These are phyloP conservation scores for Claviceps capensis DNA, from an alignment of 2,329 filamentous ascomycete genomes.

Conservation along the genomic window DNA sequence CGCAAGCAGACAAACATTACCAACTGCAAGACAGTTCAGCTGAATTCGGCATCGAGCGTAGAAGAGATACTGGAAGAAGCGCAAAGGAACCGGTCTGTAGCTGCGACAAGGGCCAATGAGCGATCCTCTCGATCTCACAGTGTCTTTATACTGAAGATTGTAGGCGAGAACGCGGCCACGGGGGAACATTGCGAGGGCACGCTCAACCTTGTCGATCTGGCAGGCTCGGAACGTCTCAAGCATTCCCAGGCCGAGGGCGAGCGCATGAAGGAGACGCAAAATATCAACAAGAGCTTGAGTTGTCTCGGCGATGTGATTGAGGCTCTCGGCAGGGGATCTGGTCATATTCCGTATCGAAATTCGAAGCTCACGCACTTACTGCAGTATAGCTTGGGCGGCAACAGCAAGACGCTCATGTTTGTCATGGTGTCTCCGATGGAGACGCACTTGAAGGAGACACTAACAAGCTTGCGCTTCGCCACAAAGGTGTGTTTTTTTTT, in stretches of 20 bases:
- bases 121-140: slow-evolving; percentile 89
- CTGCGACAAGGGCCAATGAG: slow-evolving; percentile 95
- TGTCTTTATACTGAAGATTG: slow-evolving; percentile 80
- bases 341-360: slow-evolving; percentile 87
- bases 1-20: slow-evolving; percentile 72
- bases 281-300: slow-evolving; percentile 89
- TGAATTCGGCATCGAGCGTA: slow-evolving; percentile 70
- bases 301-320: slow-evolving; percentile 91
- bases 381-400: slow-evolving; percentile 87
- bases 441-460: slow-evolving; percentile 79
- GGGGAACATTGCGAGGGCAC: slow-evolving; percentile 83
- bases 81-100: slow-evolving; percentile 76
- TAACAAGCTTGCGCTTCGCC: slow-evolving; percentile 91
- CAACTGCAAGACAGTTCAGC: slow-evolving; percentile 61
- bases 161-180: slow-evolving; percentile 57
- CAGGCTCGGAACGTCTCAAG: slow-evolving; percentile 81
- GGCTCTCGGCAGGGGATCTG: slow-evolving; percentile 71
- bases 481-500: slow-evolving; percentile 54
- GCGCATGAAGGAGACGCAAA: slow-evolving; percentile 84
- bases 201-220: slow-evolving; percentile 88
- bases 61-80: slow-evolving; percentile 69
- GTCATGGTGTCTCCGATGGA: slow-evolving; percentile 93
- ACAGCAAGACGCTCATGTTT: slow-evolving; percentile 97
- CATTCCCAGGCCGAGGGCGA: slow-evolving; percentile 79
- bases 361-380: slow-evolving; percentile 93